phyloP scores from a whole-genome alignment of 192 early-diverging fungal species.

The Coemansia sp. region DNA sequence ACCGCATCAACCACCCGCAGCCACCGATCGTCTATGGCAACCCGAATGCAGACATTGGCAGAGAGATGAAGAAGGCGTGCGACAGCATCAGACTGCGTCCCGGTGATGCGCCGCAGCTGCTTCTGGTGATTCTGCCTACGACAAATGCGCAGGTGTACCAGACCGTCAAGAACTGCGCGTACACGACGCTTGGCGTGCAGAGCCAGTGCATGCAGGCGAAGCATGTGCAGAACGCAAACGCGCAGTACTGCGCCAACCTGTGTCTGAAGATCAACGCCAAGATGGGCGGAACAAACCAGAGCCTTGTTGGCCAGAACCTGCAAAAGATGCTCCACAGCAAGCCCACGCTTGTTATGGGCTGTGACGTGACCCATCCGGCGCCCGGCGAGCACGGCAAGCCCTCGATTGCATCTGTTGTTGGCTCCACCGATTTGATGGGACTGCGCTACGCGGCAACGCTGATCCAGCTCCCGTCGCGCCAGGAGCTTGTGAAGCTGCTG shows the following conservation, averaged over 20 bases:
- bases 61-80: constrained; percentile 70
- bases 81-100: constrained; percentile 65
- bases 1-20: constrained; percentile 54
- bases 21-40: constrained; percentile 56
- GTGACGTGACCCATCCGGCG: constrained; percentile 85
- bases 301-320: constrained; percentile 54
- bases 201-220: constrained; percentile 91
- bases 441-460: constrained; percentile 65
- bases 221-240: constrained; percentile 71
- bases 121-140: constrained; percentile 81
- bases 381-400: constrained; percentile 67
- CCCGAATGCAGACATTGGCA: constrained; percentile 67
- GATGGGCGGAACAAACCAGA: constrained; percentile 87
- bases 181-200: constrained; percentile 85
- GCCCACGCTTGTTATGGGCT: constrained; percentile 88
- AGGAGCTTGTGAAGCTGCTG: constrained; percentile 74
- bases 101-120: constrained; percentile 69
- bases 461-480: constrained; percentile 66
- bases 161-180: constrained; percentile 84
- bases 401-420: constrained; percentile 79
- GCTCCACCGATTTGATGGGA: constrained; percentile 65
- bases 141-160: constrained; percentile 81
- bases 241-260: constrained; percentile 95
- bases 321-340: constrained; percentile 63
- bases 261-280: constrained; percentile 94